phyloP scores from a whole-genome alignment of 495 filamentous ascomycete species.

The Podospora anserina region DNA sequence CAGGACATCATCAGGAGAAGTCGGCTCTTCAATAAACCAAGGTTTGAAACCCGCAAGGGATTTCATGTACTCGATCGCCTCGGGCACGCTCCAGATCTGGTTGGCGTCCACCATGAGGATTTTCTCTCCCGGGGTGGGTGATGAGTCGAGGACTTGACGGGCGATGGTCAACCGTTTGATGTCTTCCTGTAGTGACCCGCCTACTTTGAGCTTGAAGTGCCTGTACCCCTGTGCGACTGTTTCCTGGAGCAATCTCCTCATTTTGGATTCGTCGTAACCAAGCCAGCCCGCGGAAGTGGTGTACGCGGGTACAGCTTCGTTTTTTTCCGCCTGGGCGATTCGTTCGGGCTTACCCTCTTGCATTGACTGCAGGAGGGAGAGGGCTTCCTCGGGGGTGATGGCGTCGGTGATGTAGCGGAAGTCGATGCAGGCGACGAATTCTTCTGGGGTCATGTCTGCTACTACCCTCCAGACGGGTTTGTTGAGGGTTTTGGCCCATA shows the following conservation, averaged over 20 bases:
- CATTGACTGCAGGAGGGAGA: slow-evolving; percentile 62
- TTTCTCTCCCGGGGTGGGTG: slow-evolving; percentile 60
- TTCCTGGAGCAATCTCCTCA: slow-evolving; percentile 67
- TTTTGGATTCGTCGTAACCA: slow-evolving; percentile 86
- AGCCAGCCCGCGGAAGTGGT: slow-evolving; percentile 91
- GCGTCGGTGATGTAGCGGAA: slow-evolving; percentile 93
- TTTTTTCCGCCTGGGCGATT: slow-evolving; percentile 65
- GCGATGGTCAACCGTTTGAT: slow-evolving; percentile 67
- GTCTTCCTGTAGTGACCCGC: slow-evolving; percentile 68
- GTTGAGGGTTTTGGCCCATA: slow-evolving; percentile 81
- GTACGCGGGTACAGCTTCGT: slow-evolving; percentile 79
- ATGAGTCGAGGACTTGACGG: slow-evolving; percentile 78
- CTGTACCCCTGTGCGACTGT: slow-evolving; percentile 71
- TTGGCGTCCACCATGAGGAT: slow-evolving; percentile 95
- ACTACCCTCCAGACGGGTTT: slow-evolving; percentile 93
- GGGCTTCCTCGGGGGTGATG: slow-evolving; percentile 80
- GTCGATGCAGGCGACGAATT: slow-evolving; percentile 84
- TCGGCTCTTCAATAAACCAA: slow-evolving; percentile 99
- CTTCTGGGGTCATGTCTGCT: slow-evolving; percentile 81
- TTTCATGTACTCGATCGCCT: slow-evolving; percentile 86
- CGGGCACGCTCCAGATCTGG: slow-evolving; percentile 90
- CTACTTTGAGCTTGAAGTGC: slow-evolving; percentile 94
- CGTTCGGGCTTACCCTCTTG: slow-evolving; percentile 63
- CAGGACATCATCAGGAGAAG: slow-evolving; percentile 85
- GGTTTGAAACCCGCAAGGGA: slow-evolving; percentile 79